Evolutionary conservation across 495 filamentous ascomycete species (phyloP).

Genomic region (Xylaria flabelliformis): DNA sequence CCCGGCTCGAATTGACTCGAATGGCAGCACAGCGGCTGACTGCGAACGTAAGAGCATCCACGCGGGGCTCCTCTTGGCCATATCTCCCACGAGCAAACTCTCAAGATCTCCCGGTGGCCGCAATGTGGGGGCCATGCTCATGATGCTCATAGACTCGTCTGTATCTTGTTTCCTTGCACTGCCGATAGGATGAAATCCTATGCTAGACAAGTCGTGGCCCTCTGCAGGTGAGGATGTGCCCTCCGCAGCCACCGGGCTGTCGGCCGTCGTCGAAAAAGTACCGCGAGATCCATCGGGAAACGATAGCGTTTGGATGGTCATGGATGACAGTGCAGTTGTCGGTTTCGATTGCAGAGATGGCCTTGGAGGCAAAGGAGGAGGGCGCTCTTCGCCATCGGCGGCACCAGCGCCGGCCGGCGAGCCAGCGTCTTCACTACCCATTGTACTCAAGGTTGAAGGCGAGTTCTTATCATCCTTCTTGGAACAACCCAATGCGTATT

Average conservation of each 20-base stretch:
- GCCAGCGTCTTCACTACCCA: constrained; percentile 36
- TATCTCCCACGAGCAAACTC: constrained; percentile 77
- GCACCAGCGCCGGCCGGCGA: constrained; percentile 27
- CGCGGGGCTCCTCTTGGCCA: constrained; percentile 62
- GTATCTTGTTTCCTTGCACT: constrained; percentile 49
- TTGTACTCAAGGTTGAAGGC: constrained; percentile 29
- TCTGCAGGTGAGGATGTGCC: constrained; percentile 39
- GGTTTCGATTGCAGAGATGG: constrained; percentile 71
- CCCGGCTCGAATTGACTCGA: constrained; percentile 54
- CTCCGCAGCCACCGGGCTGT: constrained; percentile 40
- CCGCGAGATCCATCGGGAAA: constrained; percentile 70
- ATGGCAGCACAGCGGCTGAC: constrained; percentile 63
- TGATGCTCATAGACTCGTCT: constrained; percentile 83
- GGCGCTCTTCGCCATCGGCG: constrained; percentile 46
- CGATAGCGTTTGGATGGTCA: constrained; percentile 76
- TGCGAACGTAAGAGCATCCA: constrained; percentile 66
- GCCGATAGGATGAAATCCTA: constrained; percentile 33
- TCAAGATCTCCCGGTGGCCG: constrained; percentile 78
- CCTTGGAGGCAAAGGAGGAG: constrained; percentile 74
- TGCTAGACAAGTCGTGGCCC: constrained; percentile 40
- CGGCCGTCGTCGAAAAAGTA: constrained; percentile 59
- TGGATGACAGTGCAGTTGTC: constrained; percentile 78
- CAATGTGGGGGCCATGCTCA: constrained; percentile 78
- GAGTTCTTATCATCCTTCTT: constrained; percentile 36
- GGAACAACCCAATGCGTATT: constrained; percentile 9